Conservation (phyloP, 306 rosid species). For the Castanea mollissima region DNA sequence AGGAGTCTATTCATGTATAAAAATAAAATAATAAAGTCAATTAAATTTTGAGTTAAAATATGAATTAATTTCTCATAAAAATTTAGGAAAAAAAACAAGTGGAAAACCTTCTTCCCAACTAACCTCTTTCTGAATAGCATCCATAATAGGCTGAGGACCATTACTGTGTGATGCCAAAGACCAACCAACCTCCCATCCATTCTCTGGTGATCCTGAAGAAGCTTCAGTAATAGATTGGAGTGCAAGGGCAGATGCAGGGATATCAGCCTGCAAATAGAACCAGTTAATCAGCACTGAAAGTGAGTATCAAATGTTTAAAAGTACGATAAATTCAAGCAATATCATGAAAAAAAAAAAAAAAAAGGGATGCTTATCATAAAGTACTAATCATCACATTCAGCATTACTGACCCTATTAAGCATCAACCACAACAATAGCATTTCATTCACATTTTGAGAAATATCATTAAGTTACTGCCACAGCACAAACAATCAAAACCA, state of each 20-base stretch:
- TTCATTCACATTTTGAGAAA: slow-evolving; percentile 6
- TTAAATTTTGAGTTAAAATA: not conserved
- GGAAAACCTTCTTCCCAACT: not conserved
- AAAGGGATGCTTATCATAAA: not conserved
- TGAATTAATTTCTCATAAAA: not conserved
- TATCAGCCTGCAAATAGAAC: slow-evolving; percentile 51
- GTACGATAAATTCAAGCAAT: not conserved
- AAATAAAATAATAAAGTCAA: too few relatives aligned
- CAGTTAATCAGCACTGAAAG: slow-evolving; percentile 18
- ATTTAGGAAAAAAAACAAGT: not conserved
- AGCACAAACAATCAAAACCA: not conserved
- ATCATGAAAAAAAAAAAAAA: not conserved
- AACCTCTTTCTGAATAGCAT: slow-evolving; percentile 52
- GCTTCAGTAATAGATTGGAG: slow-evolving; percentile 73
- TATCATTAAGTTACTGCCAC: not conserved
- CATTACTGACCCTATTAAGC: not conserved
- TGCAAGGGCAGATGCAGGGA: slow-evolving; percentile 65
- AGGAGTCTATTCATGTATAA: too few relatives aligned
- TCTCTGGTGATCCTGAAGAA: slow-evolving; percentile 60
- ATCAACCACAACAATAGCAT: not conserved
- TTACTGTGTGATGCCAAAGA: slow-evolving; percentile 68
- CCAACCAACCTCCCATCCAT: slow-evolving; percentile 96
- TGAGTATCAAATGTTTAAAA: not conserved
- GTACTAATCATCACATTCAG: not conserved
- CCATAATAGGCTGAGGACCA: slow-evolving; percentile 42